These are phyloP conservation scores for Aspergillus egyptiacus DNA, from an alignment of 495 filamentous ascomycete genomes.

Conservation along the genomic window DNA sequence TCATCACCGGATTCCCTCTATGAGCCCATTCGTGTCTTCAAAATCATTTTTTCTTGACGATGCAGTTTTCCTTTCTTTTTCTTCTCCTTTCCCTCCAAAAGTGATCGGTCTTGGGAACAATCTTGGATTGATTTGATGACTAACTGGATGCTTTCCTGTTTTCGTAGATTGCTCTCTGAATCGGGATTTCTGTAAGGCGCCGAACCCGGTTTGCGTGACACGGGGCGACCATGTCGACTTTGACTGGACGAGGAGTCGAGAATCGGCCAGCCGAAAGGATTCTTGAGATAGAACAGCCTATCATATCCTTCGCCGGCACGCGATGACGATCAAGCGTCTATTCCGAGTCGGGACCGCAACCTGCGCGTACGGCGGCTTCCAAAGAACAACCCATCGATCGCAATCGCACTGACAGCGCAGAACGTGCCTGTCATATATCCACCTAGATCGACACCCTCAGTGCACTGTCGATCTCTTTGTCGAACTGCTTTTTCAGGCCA, in stretches of 20 bases:
- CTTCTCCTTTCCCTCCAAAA: slow-evolving; percentile 4
- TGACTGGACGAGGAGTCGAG: slow-evolving; percentile 10
- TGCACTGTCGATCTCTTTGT: too few species aligned
- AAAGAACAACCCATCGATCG: slow-evolving; percentile 1
- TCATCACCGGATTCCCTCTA: neutral
- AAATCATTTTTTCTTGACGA: slow-evolving; percentile 16
- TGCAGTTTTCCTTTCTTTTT: slow-evolving; percentile 10
- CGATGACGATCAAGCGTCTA: neutral
- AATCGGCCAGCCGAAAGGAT: slow-evolving; percentile 8
- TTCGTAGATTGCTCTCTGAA: slow-evolving; percentile 62
- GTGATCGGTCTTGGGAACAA: slow-evolving; percentile 10
- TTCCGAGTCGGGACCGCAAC: slow-evolving; percentile 6
- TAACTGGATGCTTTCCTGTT: slow-evolving; percentile 31
- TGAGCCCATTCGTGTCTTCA: slow-evolving; percentile 17
- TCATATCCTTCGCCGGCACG: slow-evolving; percentile 1
- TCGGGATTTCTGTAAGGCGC: slow-evolving; percentile 63
- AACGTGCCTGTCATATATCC: neutral
- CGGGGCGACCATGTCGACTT: slow-evolving; percentile 7
- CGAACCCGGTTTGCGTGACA: slow-evolving; percentile 12
- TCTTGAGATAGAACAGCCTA: slow-evolving; percentile 5
- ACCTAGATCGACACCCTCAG: neutral
- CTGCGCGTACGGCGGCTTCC: slow-evolving; percentile 9
- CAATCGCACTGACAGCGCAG: neutral
- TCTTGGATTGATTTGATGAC: slow-evolving; percentile 24
- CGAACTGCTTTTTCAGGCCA: neutral